phyloP scores from a whole-genome alignment of 2,329 filamentous ascomycete genomes.

The Exophiala bonariae region DNA sequence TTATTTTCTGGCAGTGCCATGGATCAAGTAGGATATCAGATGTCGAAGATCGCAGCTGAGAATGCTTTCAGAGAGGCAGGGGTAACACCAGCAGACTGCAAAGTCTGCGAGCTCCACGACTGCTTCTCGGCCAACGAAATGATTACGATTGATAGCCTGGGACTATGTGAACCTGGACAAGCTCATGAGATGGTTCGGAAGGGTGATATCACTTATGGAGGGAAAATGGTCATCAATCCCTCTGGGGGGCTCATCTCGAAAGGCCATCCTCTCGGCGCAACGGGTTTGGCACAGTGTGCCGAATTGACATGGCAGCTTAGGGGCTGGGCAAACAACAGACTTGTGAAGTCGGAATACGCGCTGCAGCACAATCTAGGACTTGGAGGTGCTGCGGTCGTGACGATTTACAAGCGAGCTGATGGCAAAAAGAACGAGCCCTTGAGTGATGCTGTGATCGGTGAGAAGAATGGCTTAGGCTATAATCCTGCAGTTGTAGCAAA shows the following conservation, averaged over 20 bases:
- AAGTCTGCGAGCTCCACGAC: constrained; percentile 91
- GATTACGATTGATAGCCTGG: constrained; percentile 83
- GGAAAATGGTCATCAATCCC: constrained; percentile 81
- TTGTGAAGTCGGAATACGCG: constrained; percentile 68
- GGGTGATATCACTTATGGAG: constrained; percentile 90
- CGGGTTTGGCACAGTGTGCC: constrained; percentile 91
- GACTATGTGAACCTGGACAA: constrained; percentile 74
- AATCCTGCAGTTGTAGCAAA: constrained; percentile 88
- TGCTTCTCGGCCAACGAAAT: constrained; percentile 97
- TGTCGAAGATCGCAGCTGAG: constrained; percentile 71
- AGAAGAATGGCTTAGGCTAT: constrained; percentile 72
- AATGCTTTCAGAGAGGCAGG: constrained; percentile 74
- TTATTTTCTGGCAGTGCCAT: constrained; percentile 80
- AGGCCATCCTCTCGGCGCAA: constrained; percentile 83
- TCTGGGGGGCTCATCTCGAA: constrained; percentile 94
- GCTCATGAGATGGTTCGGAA: constrained; percentile 86
- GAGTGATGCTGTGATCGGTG: constrained; percentile 63
- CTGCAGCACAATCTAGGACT: constrained; percentile 93
- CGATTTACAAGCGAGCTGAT: constrained; percentile 84
- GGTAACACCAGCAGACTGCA: constrained; percentile 65
- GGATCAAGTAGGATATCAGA: constrained; percentile 85
- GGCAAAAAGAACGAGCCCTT: constrained; percentile 64
- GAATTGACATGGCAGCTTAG: constrained; percentile 94
- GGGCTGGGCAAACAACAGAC: constrained; percentile 92
- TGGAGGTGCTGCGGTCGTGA: constrained; percentile 86